Conservation (phyloP, 2,329 filamentous ascomycete genomes). For the Penicillium brevicompactum region DNA sequence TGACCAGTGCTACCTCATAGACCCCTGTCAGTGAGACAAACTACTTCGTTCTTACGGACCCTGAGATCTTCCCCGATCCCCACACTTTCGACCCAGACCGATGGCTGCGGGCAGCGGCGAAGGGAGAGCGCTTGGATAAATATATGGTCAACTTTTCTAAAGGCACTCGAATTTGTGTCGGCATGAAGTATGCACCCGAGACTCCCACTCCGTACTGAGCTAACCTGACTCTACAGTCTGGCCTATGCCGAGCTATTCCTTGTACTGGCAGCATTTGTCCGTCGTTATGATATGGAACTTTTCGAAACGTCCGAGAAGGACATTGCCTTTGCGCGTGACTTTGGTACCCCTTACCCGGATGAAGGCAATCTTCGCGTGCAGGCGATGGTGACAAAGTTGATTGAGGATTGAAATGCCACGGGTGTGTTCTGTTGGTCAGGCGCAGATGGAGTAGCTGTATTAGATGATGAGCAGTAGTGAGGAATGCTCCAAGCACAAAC, state of each 20-base stretch:
- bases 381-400: constrained; percentile 5
- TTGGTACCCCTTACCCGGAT: constrained; percentile 15
- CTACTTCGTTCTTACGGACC: constrained; percentile 25
- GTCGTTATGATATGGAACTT: constrained; percentile 17
- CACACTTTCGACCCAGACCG: constrained; percentile 29
- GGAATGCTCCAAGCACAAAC: neutral
- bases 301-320: constrained; percentile 13
- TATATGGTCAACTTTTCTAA: constrained; percentile 30
- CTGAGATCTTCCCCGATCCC: constrained; percentile 26
- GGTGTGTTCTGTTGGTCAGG: neutral
- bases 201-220: neutral
- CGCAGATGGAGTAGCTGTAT: too few relatives aligned
- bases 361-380: constrained; percentile 9
- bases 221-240: constrained; percentile 10
- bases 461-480: neutral
- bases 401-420: constrained; percentile 1
- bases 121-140: constrained; percentile 19
- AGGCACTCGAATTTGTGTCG: constrained; percentile 27
- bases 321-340: constrained; percentile 18
- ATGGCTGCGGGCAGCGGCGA: constrained; percentile 23
- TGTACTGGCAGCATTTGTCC: constrained; percentile 12
- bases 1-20: constrained; percentile 10
- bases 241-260: constrained; percentile 21
- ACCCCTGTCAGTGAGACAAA: constrained; percentile 20
- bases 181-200: constrained; percentile 25